phyloP scores from a whole-genome alignment of 2,329 filamentous ascomycete species.

The Exophiala phaeomuriformis region DNA sequence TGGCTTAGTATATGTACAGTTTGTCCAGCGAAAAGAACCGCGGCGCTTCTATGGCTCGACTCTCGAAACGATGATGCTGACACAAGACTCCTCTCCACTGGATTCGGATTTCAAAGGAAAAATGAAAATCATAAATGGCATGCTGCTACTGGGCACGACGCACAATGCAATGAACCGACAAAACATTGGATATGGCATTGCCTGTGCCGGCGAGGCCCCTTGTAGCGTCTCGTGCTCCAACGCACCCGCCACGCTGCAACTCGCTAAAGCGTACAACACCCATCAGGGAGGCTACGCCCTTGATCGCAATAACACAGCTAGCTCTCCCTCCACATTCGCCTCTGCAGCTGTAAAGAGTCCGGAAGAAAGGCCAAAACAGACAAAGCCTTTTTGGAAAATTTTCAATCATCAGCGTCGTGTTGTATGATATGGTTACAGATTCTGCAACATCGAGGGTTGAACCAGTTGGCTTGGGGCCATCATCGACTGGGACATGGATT shows the following conservation, averaged over 20 bases:
- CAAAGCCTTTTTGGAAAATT: constrained; percentile 2
- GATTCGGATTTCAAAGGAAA: neutral
- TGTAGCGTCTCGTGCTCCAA: too few relatives aligned
- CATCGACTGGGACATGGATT: constrained; percentile 25
- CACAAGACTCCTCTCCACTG: neutral
- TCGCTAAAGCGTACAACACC: too few relatives aligned
- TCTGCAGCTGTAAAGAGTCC: neutral
- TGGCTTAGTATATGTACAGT: constrained; percentile 23
- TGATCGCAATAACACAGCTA: too few relatives aligned
- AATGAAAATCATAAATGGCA: neutral
- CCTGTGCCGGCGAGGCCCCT: too few relatives aligned
- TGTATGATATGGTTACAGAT: constrained; percentile 19
- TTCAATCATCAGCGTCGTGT: constrained; percentile 17
- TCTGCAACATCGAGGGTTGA: constrained; percentile 27
- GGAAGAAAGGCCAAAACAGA: constrained; percentile 6
- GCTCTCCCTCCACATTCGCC: neutral
- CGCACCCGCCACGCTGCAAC: too few relatives aligned
- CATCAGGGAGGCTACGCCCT: too few relatives aligned
- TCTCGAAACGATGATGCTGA: neutral
- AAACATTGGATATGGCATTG: too few relatives aligned
- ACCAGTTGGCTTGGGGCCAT: constrained; percentile 26
- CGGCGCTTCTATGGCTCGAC: constrained; percentile 8
- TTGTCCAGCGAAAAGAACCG: constrained; percentile 10
- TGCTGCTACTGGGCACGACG: too few relatives aligned
- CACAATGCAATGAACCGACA: too few relatives aligned